Percentiles rank a stretch among this genome's conserved stretches.
Evolutionary conservation across 108 stramenopile species (phyloP).

Genomic region (Skeletonema grethae): DNA sequence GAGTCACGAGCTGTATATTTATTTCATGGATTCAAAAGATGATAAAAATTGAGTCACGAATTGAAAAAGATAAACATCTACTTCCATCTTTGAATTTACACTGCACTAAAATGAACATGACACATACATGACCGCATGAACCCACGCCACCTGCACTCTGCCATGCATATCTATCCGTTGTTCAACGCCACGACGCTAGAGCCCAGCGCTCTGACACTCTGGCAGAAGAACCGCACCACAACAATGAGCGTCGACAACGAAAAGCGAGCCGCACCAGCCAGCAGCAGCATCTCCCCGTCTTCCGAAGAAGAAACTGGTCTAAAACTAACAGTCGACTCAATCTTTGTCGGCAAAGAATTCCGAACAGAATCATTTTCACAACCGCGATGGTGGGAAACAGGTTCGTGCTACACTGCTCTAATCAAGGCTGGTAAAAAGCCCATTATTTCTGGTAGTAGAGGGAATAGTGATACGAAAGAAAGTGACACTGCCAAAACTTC

Average conservation of each 20-base stretch:
- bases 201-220: too few species aligned
- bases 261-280: neutral
- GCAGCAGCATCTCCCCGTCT: neutral
- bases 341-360: constrained; percentile 49
- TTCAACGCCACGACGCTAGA: too few species aligned
- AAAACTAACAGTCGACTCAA: constrained; percentile 34
- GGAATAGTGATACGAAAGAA: neutral
- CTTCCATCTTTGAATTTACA: too few species aligned
- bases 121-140: too few species aligned
- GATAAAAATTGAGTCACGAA: too few species aligned
- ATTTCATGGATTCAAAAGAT: too few species aligned
- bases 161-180: too few species aligned
- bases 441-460: neutral
- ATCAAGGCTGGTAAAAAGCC: constrained; percentile 8
- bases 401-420: constrained; percentile 44
- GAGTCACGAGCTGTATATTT: too few species aligned
- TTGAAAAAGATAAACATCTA: too few species aligned
- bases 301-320: neutral
- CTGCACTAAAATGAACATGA: too few species aligned
- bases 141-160: too few species aligned
- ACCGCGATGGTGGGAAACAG: constrained; percentile 49
- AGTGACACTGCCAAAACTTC: neutral
- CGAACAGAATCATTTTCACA: constrained; percentile 40
- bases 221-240: neutral
- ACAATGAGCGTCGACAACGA: neutral